phyloP scores from a whole-genome alignment of 495 filamentous ascomycete genomes.

The Aspergillus funiculosus region DNA sequence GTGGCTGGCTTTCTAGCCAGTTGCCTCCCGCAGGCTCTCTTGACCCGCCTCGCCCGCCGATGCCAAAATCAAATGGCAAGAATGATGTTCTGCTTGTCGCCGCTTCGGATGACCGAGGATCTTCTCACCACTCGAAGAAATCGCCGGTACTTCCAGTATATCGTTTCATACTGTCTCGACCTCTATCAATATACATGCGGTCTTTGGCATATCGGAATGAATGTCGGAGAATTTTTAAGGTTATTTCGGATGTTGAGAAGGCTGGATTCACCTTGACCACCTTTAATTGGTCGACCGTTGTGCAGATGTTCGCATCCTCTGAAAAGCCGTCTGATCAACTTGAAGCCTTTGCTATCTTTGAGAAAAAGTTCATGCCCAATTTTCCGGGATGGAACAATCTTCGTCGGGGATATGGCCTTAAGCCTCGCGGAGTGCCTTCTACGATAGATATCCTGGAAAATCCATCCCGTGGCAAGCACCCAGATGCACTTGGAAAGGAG shows the following conservation, averaged over 20 bases:
- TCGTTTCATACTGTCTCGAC: conserved; percentile 52
- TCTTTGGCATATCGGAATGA: conserved; percentile 46
- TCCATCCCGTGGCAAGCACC: conserved; percentile 14
- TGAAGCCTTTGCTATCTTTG: conserved; percentile 62
- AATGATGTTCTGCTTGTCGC: background rate
- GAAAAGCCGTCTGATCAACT: conserved; percentile 26
- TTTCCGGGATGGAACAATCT: conserved; percentile 64
- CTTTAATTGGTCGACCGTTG: conserved; percentile 47
- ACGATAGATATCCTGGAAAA: conserved; percentile 24
- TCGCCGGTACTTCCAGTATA: conserved; percentile 45
- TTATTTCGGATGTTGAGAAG: conserved; percentile 46
- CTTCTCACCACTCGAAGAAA: background rate
- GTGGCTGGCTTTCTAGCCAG: conserved; percentile 17
- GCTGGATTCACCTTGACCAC: conserved; percentile 63
- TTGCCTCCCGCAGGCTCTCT: background rate
- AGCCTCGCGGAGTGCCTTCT: conserved; percentile 25
- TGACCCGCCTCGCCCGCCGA: conserved; percentile 11
- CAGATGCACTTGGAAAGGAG: conserved; percentile 26
- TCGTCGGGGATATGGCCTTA: conserved; percentile 27
- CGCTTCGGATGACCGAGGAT: background rate
- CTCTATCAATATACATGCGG: conserved; percentile 56
- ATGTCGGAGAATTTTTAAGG: conserved; percentile 38
- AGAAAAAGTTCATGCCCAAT: conserved; percentile 64
- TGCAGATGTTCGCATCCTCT: conserved; percentile 46
- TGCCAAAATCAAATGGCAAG: background rate